Evolutionary conservation across 345 rosid genomes (phyloP), one percentile per base, ranked within the genome.

Genomic region (Mercurialis annua): DNA sequence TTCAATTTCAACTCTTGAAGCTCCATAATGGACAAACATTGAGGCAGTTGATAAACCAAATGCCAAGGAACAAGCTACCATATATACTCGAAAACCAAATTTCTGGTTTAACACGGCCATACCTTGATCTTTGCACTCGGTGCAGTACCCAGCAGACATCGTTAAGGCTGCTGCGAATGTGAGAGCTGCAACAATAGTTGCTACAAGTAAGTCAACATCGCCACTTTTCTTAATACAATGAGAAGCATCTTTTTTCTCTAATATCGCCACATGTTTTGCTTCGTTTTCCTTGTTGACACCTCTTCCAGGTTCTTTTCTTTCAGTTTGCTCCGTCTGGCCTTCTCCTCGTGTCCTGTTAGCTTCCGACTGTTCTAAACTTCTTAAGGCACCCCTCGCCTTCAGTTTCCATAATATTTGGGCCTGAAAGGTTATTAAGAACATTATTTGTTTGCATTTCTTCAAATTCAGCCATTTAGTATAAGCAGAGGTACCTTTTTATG

Each of bases 31-130:
- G 46, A 58, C 44, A 23, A 56, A 29, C 49, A 67, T 57, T 2
- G 63, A 56, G 24, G 63, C 56, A 20, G 24, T 47, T 24, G 66
- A 31, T 18, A 69, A 18, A 15, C 66, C 72, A n/a, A 69, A 60
- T 14, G 65, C 36, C 5, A 46, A 8, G 0, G 59, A 59, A 52
- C 50, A n/a, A n/a, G n/a, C n/a, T n/a, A n/a, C n/a, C n/a, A n/a
- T n/a, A n/a, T n/a, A n/a, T 46, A 18, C 59, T 30, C 17, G n/a
- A 59, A 14, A 24, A 59, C 20, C 55, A 59, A 48, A 15, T 36
- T 31, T 26, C 33, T 29, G 36, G 59, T 58, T 68, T 38, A 20
- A 54, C 12, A 21, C 20, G 33, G 29, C 30, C 54, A 3, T 10
- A 53, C 63, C 53, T 26, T 26, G 20, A 33, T 36, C 24, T 8